Evolutionary conservation across 2,329 filamentous ascomycete species (phyloP).

Genomic region (Balansia obtecta): DNA sequence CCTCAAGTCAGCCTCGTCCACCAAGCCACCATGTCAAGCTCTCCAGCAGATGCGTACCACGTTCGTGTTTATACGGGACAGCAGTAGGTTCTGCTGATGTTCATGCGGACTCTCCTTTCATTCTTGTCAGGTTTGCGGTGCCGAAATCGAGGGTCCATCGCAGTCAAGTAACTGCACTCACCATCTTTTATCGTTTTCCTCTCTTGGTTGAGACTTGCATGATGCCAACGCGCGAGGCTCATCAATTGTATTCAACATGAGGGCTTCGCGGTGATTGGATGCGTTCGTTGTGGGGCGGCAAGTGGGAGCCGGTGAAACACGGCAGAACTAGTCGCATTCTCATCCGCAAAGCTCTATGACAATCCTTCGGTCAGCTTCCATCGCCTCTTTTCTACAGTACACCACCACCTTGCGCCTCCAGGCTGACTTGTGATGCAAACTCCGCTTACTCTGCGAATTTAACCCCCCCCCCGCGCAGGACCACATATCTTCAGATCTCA

Average conservation of each 20-base stretch:
- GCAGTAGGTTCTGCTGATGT: constrained; percentile 86
- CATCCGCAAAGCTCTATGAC: background rate
- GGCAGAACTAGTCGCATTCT: constrained; percentile 18
- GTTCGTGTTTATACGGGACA: constrained; percentile 93
- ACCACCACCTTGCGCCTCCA: too few species aligned
- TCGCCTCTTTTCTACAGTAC: background rate
- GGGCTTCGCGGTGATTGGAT: background rate
- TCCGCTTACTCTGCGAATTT: background rate
- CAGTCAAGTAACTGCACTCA: background rate
- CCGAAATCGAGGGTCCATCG: background rate
- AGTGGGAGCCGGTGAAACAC: constrained; percentile 16
- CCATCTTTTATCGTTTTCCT: background rate
- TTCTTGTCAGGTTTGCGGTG: background rate
- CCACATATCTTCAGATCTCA: background rate
- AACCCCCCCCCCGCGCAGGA: background rate
- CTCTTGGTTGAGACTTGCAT: too few species aligned
- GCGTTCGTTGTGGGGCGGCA: background rate
- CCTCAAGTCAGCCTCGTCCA: background rate
- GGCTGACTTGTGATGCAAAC: background rate
- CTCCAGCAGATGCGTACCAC: constrained; percentile 53
- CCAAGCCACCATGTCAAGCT: background rate
- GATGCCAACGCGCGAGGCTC: background rate
- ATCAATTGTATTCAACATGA: background rate
- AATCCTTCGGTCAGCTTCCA: background rate
- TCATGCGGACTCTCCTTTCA: constrained; percentile 85